These are phyloP conservation scores for Russula sp. DNA, from an alignment of 768 basidiomycete genomes.

Conservation along the genomic window DNA sequence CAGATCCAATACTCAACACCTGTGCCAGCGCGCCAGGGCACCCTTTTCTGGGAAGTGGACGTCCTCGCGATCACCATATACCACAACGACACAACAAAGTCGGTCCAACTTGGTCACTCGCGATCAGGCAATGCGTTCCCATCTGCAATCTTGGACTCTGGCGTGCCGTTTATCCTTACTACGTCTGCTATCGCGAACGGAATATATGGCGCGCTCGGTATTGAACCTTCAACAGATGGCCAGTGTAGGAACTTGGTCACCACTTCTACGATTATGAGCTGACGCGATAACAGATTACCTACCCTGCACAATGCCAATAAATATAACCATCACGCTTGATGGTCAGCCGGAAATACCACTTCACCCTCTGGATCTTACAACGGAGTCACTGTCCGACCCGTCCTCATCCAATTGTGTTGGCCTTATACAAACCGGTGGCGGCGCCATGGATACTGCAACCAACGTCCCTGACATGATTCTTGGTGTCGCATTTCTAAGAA, in stretches of 20 bases:
- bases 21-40: constrained; percentile 37
- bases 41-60: constrained; percentile 56
- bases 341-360: constrained; percentile 50
- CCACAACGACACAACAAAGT: constrained; percentile 37
- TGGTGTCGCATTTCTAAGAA: constrained; percentile 73
- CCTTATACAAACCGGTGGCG: constrained; percentile 55
- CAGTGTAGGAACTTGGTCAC: constrained; percentile 44
- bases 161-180: constrained; percentile 61
- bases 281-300: constrained; percentile 52
- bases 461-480: constrained; percentile 60
- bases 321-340: constrained; percentile 63
- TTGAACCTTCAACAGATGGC: constrained; percentile 53
- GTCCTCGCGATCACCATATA: constrained; percentile 59
- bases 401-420: constrained; percentile 50
- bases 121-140: constrained; percentile 42
- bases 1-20: constrained; percentile 46
- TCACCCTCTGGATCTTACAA: constrained; percentile 71
- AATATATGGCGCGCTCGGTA: constrained; percentile 69
- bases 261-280: background rate
- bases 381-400: constrained; percentile 40
- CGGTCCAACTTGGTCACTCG: constrained; percentile 39
- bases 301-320: constrained; percentile 63
- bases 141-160: constrained; percentile 67
- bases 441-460: constrained; percentile 34
- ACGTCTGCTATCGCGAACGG: constrained; percentile 58